Evolutionary conservation across 2,329 filamentous ascomycete species (phyloP).

Genomic region (Pestalotiopsis sp.): DNA sequence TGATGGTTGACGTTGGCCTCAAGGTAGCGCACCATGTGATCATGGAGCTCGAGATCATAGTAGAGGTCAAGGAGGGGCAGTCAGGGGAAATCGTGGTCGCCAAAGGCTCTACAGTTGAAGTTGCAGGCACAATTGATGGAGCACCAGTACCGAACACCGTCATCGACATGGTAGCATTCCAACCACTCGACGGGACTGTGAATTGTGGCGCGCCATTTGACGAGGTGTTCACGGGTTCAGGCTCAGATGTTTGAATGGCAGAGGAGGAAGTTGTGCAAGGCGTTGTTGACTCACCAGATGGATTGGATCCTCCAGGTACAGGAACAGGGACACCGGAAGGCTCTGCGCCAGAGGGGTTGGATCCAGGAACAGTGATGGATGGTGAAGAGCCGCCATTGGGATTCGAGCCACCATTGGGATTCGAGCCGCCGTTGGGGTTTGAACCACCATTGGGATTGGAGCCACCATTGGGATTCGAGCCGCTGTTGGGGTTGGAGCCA

Average conservation of each 20-base stretch:
- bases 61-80: slow-evolving; percentile 7
- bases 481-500: neutral
- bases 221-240: slow-evolving; percentile 16
- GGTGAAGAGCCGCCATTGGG: neutral
- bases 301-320: neutral
- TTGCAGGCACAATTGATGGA: neutral
- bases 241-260: slow-evolving; percentile 16
- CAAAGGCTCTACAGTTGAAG: neutral
- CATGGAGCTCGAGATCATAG: slow-evolving; percentile 6
- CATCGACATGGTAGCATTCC: slow-evolving; percentile 28
- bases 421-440: too few relatives aligned
- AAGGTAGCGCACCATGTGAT: slow-evolving; percentile 9
- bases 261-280: slow-evolving; percentile 21
- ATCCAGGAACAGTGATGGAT: neutral
- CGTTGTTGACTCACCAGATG: slow-evolving; percentile 13
- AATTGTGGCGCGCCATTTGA: slow-evolving; percentile 24
- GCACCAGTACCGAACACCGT: slow-evolving; percentile 14
- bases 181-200: slow-evolving; percentile 29
- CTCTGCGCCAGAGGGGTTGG: neutral
- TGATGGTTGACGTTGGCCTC: slow-evolving; percentile 7
- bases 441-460: neutral
- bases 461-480: neutral
- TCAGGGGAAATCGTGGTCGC: neutral
- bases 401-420: slow-evolving; percentile 1
- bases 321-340: neutral